Percentiles rank a stretch among this genome's conserved stretches.
phyloP scores from a whole-genome alignment of 768 basidiomycete genomes.

The Trametes gibbosa region DNA sequence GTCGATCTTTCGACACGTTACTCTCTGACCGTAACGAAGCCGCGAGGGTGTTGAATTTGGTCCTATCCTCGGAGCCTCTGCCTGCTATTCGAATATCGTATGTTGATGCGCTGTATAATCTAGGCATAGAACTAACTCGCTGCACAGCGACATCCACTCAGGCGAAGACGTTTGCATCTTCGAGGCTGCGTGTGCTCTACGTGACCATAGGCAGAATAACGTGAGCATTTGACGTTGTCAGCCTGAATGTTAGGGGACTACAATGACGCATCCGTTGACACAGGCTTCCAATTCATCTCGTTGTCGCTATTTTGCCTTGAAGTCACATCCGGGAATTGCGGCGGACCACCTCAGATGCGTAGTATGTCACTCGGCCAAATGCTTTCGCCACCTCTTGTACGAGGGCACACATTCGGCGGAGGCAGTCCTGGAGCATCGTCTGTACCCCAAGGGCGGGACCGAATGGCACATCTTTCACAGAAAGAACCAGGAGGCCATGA shows the following conservation, averaged over 20 bases:
- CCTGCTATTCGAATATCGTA: not conserved
- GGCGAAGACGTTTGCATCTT: slow-evolving; percentile 13
- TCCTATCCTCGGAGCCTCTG: not conserved
- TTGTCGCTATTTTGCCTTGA: too few relatives aligned
- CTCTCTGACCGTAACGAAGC: slow-evolving; percentile 42
- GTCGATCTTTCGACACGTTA: slow-evolving; percentile 47
- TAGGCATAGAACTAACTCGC: not conserved
- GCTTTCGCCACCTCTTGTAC: slow-evolving; percentile 38
- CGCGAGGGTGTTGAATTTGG: slow-evolving; percentile 25
- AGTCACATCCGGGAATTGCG: too few relatives aligned
- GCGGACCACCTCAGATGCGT: slow-evolving; percentile 40
- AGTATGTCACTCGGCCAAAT: slow-evolving; percentile 35
- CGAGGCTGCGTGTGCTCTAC: slow-evolving; percentile 23
- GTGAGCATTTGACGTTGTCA: too few relatives aligned
- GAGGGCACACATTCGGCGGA: slow-evolving; percentile 37
- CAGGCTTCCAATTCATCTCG: too few relatives aligned
- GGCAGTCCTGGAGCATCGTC: slow-evolving; percentile 27
- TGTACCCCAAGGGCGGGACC: not conserved
- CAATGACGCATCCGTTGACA: too few relatives aligned
- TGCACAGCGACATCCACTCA: not conserved
- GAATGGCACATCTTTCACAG: not conserved
- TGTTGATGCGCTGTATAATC: not conserved
- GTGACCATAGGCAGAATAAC: not conserved
- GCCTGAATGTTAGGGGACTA: too few relatives aligned
- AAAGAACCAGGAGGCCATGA: not conserved